Conservation (phyloP, 495 filamentous ascomycete species). For the Penicillium salamii region DNA sequence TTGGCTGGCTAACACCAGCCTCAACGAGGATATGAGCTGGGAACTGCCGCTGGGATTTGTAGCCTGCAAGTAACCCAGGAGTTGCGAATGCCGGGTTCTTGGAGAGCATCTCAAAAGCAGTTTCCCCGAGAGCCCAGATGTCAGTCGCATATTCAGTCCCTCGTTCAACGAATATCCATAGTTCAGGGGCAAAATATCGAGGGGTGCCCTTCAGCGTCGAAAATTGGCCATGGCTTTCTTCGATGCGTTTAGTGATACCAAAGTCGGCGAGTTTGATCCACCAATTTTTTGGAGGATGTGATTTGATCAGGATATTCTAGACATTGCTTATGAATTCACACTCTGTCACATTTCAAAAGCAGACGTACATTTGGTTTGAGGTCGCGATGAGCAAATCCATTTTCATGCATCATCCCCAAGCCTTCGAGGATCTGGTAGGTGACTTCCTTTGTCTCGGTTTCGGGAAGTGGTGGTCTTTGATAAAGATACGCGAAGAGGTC, state of each 20-base stretch:
- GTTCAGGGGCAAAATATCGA: conserved; percentile 17
- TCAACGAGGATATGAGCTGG: background rate
- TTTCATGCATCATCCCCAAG: conserved; percentile 44
- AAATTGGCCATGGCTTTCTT: conserved; percentile 9
- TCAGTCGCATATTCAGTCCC: conserved; percentile 10
- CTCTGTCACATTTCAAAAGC: background rate
- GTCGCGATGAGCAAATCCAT: conserved; percentile 48
- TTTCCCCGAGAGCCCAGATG: conserved; percentile 18
- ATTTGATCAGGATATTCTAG: conserved; percentile 11
- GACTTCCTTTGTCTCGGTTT: conserved; percentile 35
- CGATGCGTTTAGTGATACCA: conserved; percentile 26
- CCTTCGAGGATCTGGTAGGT: conserved; percentile 43
- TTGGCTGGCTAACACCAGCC: background rate
- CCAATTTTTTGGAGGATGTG: conserved; percentile 22
- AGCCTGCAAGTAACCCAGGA: background rate
- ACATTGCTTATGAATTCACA: background rate
- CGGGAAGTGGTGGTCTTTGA: conserved; percentile 23
- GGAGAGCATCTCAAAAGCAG: conserved; percentile 12
- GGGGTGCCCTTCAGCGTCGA: conserved; percentile 12
- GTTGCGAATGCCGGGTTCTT: conserved; percentile 3
- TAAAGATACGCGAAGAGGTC: conserved; percentile 18
- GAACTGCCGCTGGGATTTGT: background rate
- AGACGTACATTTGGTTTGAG: conserved; percentile 46
- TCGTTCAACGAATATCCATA: conserved; percentile 3
- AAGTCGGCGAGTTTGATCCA: conserved; percentile 36